phyloP scores from a whole-genome alignment of 2,329 filamentous ascomycete species.

The Penicillium nordicum region DNA sequence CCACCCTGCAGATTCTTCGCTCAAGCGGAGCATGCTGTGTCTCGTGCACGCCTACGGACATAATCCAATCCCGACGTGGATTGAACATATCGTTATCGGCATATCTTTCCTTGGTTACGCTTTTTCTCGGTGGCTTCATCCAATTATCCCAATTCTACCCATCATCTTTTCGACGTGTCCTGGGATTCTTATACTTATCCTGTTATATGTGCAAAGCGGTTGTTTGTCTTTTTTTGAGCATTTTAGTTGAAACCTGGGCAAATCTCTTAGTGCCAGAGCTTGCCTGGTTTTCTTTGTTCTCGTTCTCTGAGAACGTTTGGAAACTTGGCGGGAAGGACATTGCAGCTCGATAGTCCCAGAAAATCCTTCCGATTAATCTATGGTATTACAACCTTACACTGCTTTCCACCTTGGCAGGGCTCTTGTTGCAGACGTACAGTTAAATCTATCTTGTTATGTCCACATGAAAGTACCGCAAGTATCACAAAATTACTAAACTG shows the following conservation, averaged over 20 bases:
- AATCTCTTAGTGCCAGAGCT: slow-evolving; percentile 12
- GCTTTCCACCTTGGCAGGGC: background rate
- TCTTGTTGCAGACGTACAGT: background rate
- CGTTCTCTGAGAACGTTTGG: slow-evolving; percentile 2
- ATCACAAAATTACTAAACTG: background rate
- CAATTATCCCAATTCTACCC: slow-evolving; percentile 1
- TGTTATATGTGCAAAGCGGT: slow-evolving; percentile 25
- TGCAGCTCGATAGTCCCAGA: slow-evolving; percentile 20
- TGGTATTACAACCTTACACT: slow-evolving; percentile 18
- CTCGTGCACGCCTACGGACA: slow-evolving; percentile 19
- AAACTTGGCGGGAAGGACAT: slow-evolving; percentile 13
- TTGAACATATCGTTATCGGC: slow-evolving; percentile 25
- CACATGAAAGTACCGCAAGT: background rate
- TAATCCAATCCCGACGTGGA: slow-evolving; percentile 21
- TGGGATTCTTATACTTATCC: slow-evolving; percentile 22
- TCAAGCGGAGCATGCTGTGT: slow-evolving; percentile 9
- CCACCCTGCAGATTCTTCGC: slow-evolving; percentile 24
- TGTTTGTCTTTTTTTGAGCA: slow-evolving; percentile 19
- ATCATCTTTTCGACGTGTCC: slow-evolving; percentile 12
- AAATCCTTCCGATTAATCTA: slow-evolving; percentile 23
- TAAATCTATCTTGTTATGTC: background rate
- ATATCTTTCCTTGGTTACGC: slow-evolving; percentile 12
- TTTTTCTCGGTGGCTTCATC: slow-evolving; percentile 8
- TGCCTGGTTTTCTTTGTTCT: slow-evolving; percentile 11
- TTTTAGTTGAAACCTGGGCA: slow-evolving; percentile 18